Evolutionary conservation across 306 rosid genomes (phyloP), one percentile per base, ranked within the genome.

Genomic region (Malus asiatica): DNA sequence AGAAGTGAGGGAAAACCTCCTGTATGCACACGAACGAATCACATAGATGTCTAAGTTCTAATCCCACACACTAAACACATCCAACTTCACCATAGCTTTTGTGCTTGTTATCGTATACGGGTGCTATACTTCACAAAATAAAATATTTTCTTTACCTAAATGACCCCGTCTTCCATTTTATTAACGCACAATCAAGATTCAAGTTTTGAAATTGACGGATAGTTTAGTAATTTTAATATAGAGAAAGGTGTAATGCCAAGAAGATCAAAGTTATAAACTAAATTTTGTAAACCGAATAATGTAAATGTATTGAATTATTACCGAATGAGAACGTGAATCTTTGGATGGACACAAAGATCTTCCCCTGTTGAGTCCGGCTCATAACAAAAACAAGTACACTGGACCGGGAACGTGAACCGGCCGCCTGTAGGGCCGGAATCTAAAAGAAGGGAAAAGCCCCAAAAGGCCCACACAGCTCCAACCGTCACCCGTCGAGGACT

Each of bases 401-500:
- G 38, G 23, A 58, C 68, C 57, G 68, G 76, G 51, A 4, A 8
- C 4, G 35, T 23, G 57, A 35, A 58, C 76, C 57, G 76, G 68
- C 18, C 57, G 25, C 29, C 25, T 29, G 77, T 73, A 60, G 77
- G 68, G 22, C 33, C 77, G 68, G 32, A 73, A 73, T 27, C 60
- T 27, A 2, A 44, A 59, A 59, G 12, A 5, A 0, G 38, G 29
- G 6, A 32, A 73, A 64, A 74, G 74, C 45, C 62, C 65, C 14
- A 66, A 67, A 68, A 46, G 16, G 59, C 57, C 65, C 57, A 61
- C 22, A 35, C 32, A 13, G 6, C 35, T 68, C 71, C 8, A 58
- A 80, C 83, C 61, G 79, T 57, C 40, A 6, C 40, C 59, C 22
- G 62, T 62, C 60, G 67, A 74, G 76, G 71, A 42, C 22, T 32